Evolutionary conservation across 441 rosid genomes (phyloP).

Genomic region (Metrosideros polymorpha): DNA sequence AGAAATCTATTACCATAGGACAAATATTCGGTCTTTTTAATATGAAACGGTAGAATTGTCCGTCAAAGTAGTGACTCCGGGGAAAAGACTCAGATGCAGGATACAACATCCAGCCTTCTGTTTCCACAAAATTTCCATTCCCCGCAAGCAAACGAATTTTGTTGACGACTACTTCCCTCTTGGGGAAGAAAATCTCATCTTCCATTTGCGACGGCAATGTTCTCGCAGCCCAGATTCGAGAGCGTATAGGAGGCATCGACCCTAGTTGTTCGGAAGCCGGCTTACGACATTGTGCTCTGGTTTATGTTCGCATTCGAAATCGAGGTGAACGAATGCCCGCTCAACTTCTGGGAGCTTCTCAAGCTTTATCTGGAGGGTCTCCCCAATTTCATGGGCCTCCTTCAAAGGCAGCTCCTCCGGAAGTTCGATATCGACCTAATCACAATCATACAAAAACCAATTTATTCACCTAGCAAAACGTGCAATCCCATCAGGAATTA

Average conservation of each 20-base stretch:
- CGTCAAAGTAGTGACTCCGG: neutral
- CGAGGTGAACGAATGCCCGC: conserved; percentile 84
- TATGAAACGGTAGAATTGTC: neutral
- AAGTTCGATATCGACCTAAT: conserved; percentile 74
- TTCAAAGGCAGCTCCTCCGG: conserved; percentile 70
- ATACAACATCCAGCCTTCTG: neutral
- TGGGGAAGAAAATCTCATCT: neutral
- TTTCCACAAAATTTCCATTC: neutral
- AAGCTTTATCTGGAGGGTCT: conserved; percentile 61
- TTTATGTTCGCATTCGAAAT: conserved; percentile 78
- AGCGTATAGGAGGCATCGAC: neutral
- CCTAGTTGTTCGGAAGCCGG: conserved; percentile 46
- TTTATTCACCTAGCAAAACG: neutral
- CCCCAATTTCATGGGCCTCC: conserved; percentile 78
- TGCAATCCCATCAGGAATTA: neutral
- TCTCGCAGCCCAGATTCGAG: neutral
- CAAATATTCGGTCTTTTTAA: neutral
- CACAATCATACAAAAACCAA: neutral
- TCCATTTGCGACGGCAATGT: neutral
- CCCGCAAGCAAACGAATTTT: neutral
- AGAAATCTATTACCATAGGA: neutral
- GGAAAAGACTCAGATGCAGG: neutral
- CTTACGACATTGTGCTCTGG: conserved; percentile 71
- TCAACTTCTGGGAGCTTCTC: conserved; percentile 80
- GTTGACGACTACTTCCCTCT: neutral